Conservation (phyloP, 1,139 yeast species). For the Williopsis jadinii region DNA sequence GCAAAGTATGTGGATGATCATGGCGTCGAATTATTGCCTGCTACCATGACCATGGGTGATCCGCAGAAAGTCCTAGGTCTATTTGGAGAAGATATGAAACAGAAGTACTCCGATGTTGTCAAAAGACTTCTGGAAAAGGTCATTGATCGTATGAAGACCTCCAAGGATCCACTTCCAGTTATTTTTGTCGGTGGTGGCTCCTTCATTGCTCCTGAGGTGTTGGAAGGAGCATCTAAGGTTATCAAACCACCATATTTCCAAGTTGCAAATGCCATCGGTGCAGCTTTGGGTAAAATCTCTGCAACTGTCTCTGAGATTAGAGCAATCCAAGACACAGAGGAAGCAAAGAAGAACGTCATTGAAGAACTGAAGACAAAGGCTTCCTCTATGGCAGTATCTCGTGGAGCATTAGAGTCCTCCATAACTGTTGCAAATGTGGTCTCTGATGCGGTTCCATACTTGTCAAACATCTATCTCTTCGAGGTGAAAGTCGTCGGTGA, state of each 20-base stretch:
- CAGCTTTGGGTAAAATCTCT: slow-evolving; percentile 37
- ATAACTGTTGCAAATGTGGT: slow-evolving; percentile 26
- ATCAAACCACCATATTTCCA: slow-evolving; percentile 30
- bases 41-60: slow-evolving; percentile 17
- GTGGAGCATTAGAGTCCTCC: slow-evolving; percentile 28
- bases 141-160: slow-evolving; percentile 34
- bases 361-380: slow-evolving; percentile 24
- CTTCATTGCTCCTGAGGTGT: slow-evolving; percentile 29
- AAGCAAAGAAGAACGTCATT: slow-evolving; percentile 23
- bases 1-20: slow-evolving; percentile 6
- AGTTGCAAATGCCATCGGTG: slow-evolving; percentile 41
- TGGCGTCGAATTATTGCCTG: slow-evolving; percentile 1
- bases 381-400: slow-evolving; percentile 15
- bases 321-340: slow-evolving; percentile 3
- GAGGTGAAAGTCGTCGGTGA: slow-evolving; percentile 33
- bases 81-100: slow-evolving; percentile 12
- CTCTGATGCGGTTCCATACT: slow-evolving; percentile 35
- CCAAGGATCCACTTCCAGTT: slow-evolving; percentile 34
- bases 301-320: slow-evolving; percentile 20
- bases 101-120: slow-evolving; percentile 20
- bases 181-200: slow-evolving; percentile 39
- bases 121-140: slow-evolving; percentile 27
- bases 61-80: slow-evolving; percentile 12
- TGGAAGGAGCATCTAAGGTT: slow-evolving; percentile 35
- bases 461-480: slow-evolving; percentile 29